Evolutionary conservation across 352 stramenopile genomes (phyloP), one percentile per base, ranked within the genome.

Genomic region (Globisporangium spiculum): DNA sequence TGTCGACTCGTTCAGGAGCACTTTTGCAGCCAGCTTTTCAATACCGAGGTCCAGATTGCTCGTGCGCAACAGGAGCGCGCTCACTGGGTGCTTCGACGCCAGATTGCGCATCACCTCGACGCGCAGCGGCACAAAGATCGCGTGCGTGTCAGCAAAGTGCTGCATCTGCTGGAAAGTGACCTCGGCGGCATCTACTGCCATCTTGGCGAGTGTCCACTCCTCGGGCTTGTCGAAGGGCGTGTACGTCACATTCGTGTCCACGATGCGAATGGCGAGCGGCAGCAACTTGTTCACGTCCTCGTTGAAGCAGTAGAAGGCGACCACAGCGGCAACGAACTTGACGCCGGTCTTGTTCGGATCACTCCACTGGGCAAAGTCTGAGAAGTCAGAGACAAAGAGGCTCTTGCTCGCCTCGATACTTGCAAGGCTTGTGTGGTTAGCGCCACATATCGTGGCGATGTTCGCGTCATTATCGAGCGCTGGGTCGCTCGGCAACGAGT

Each of bases 201-300:
- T 79, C 67, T 85, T 89, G 67, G 78, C 81, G 16, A 87, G 69
- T 32, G 71, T 68, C 77, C 78, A 89, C 74, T 86, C 80, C 9
- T 75, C 68, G 0, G 54, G 52, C 10, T 61, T 54, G 52, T 86
- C 75, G 52, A 75, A 77, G 5, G 77, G 77, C 60, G 79, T 79
- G 72, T 88, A 88, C 22, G 74, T 75, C 30, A 85, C 38, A 3
- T 58, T 66, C 0, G 75, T 76, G 65, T 88, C 77, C 22, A 79
- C 54, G 4, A 85, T 63, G 18, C 60, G 66, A 63, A 85, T 85
- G 44, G 76, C 71, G 4, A 85, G 62, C 18, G 77, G 77, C 53
- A 82, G 46, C 22, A 88, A 70, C 48, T 75, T 52, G 27, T 55
- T 38, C 0, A 57, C 8, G 1, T 63, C 63, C 1, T 56, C 24